Conservation (phyloP, 2,329 filamentous ascomycete genomes). For the Colletotrichum sp. region DNA sequence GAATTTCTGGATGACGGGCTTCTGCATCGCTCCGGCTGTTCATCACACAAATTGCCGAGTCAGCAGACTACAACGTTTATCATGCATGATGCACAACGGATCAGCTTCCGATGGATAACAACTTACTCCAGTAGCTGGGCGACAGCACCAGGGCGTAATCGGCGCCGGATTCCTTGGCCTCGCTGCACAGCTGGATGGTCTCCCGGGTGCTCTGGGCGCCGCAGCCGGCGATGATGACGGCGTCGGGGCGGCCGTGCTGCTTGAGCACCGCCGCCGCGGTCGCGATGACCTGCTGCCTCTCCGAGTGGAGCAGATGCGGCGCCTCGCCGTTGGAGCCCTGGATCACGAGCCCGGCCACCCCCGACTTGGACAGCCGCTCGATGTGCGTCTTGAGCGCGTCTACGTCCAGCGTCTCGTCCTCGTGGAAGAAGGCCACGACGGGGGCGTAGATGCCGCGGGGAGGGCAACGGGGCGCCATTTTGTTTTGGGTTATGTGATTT, state of each 20-base stretch:
- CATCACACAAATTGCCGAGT: conserved; percentile 27
- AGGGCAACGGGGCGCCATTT: conserved; percentile 1
- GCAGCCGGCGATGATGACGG: conserved; percentile 65
- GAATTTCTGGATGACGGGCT: conserved; percentile 63
- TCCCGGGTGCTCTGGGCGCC: conserved; percentile 69
- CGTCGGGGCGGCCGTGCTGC: conserved; percentile 49
- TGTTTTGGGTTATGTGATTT: not conserved
- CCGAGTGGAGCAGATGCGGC: conserved; percentile 57
- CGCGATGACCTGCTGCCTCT: conserved; percentile 58
- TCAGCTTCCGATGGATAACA: conserved; percentile 49
- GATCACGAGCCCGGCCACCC: conserved; percentile 51
- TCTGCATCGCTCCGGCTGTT: conserved; percentile 55
- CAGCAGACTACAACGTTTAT: conserved; percentile 49
- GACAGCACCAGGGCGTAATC: conserved; percentile 67
- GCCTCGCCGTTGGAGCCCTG: conserved; percentile 53
- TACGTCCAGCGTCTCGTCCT: conserved; percentile 48
- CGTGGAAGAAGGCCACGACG: conserved; percentile 42
- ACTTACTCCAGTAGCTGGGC: conserved; percentile 64
- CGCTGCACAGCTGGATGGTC: conserved; percentile 61
- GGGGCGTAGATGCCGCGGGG: conserved; percentile 48
- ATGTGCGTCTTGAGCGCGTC: conserved; percentile 41
- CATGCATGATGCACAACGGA: conserved; percentile 29
- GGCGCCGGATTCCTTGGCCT: conserved; percentile 65
- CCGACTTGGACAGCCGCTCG: conserved; percentile 44
- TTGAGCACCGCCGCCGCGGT: conserved; percentile 56